Base-by-base conservation (phyloP, 1,284 basidiomycete species). In the Schizopora paradoxa region DNA sequence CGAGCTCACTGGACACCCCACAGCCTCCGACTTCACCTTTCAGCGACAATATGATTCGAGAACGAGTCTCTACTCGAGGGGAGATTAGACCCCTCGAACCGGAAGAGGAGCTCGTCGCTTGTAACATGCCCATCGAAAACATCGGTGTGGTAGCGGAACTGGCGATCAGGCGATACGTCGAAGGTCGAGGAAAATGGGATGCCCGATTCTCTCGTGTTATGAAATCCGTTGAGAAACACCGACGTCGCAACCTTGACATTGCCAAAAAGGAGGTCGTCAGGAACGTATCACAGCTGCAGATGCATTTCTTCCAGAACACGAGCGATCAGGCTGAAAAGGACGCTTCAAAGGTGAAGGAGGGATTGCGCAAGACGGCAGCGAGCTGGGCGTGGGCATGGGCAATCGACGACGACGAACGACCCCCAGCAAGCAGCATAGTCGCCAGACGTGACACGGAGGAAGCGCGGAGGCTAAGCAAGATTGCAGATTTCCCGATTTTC, bases 351-450 rank as follows among this genome's bases (percentile, higher is more conserved):
- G 68, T 78, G 45, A 74, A 72, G 58, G 74, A 79, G 54, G 69
- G 68, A n/a, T 51, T 75, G 23, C 58, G 70, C 36, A 62, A 63
- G 5, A 66, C 70, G 5, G 68, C 70, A 26, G 75, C 70, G 18
- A 72, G 70, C 52, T 84, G 77, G 81, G 72, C 68, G 38, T 87
- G 82, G 79, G 78, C 81, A 13, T 91, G 82, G 87, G 82, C 78
- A 16, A 61, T 89, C 45, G 81, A 86, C 53, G 72, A 65, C n/a
- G 71, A 79, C 42, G 88, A 91, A 62, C 69, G 69, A 22, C 88
- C 88, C 5, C 88, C 88, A 6, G 82, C 89, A 3, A 86, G 83
- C 55, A 88, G 86, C 51, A 87, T 91, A 54, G 83, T 85, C 25
- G 79, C 85, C 25, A 67, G 88, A 46, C 66, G 86, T 41, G 88